Conservation (phyloP, 768 basidiomycete genomes). For the Strobilomyces echinocephalus region DNA sequence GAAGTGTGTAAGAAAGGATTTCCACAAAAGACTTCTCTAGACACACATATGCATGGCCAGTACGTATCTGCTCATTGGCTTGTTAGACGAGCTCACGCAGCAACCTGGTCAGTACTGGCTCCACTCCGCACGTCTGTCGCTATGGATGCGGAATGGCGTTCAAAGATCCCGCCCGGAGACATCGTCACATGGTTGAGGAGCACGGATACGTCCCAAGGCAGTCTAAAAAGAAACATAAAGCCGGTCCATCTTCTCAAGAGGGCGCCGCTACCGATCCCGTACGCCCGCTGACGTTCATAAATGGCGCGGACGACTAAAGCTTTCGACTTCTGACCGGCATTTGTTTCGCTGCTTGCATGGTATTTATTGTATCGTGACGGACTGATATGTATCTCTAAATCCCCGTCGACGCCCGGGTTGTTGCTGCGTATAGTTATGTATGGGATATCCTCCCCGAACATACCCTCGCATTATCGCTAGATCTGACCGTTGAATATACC, state of each 20-base stretch:
- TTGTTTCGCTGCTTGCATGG: constrained; percentile 7
- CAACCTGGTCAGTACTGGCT: constrained; percentile 45
- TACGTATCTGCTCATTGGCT: constrained; percentile 27
- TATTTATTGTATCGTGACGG: constrained; percentile 21
- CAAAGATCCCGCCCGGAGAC: constrained; percentile 62
- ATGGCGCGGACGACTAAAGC: constrained; percentile 25
- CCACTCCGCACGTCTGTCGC: constrained; percentile 49
- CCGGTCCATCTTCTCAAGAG: constrained; percentile 28
- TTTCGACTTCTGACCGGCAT: not conserved
- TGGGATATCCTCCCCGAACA: constrained; percentile 6
- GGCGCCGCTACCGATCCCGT: constrained; percentile 22
- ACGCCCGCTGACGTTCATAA: constrained; percentile 31
- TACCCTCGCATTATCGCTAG: constrained; percentile 13
- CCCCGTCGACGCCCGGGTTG: constrained; percentile 4
- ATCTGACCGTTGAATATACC: constrained; percentile 6
- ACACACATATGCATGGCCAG: constrained; percentile 54
- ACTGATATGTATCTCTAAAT: constrained; percentile 25
- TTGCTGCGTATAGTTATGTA: constrained; percentile 17
- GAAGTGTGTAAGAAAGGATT: constrained; percentile 50
- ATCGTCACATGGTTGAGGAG: constrained; percentile 50
- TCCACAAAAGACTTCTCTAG: constrained; percentile 54
- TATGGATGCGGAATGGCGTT: constrained; percentile 49
- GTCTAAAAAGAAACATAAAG: constrained; percentile 42
- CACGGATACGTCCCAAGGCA: constrained; percentile 50
- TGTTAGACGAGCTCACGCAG: constrained; percentile 9